Percentiles rank a stretch among this genome's conserved stretches.
phyloP scores from a whole-genome alignment of 306 rosid genomes.

The Abrus precatorius region DNA sequence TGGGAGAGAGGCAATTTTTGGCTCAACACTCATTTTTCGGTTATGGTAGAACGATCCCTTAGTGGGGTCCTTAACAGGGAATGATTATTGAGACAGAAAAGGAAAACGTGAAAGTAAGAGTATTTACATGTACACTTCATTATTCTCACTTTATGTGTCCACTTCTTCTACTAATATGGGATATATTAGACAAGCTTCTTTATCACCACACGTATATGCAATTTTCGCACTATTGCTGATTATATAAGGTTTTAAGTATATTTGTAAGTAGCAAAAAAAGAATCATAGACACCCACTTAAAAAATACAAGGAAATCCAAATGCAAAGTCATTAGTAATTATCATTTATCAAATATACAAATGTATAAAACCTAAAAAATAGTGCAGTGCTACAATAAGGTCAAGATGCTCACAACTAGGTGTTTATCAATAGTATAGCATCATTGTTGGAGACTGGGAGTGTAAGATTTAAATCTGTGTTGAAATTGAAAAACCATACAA shows the following conservation, averaged over 20 bases:
- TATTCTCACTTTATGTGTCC: neutral
- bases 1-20: neutral
- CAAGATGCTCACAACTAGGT: constrained; percentile 1
- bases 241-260: neutral
- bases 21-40: neutral
- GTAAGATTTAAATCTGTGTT: neutral
- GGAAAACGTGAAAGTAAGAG: neutral
- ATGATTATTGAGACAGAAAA: neutral
- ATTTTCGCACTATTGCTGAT: neutral
- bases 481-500: constrained; percentile 31
- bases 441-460: constrained; percentile 2
- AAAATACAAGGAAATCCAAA: no score
- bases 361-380: neutral
- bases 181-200: neutral
- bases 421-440: constrained; percentile 7
- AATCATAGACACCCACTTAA: no score
- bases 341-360: constrained; percentile 10
- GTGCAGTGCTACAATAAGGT: neutral
- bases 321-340: neutral
- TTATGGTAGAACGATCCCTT: neutral
- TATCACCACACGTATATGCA: neutral
- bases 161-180: neutral
- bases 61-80: neutral
- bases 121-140: neutral
- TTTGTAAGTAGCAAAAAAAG: no score